A percentile compares a stretch with the other conserved stretches of the same genome.
These are phyloP conservation scores for Stemphylium vesicarium DNA, from an alignment of 2,329 filamentous ascomycete species.

Conservation along the genomic window DNA sequence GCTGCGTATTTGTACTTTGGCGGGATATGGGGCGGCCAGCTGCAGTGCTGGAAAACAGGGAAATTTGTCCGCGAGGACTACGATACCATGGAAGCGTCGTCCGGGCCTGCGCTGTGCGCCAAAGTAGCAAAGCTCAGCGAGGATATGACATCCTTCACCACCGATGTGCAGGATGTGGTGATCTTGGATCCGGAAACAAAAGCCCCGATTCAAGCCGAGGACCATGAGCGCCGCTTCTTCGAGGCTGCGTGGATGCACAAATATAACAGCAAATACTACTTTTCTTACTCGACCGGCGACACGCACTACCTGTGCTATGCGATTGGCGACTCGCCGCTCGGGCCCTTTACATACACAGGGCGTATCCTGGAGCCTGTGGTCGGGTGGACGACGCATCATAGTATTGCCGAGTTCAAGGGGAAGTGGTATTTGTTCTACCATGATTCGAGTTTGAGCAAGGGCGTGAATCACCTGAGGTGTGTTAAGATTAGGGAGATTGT, in stretches of 20 bases:
- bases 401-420: slow-evolving; percentile 74
- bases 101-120: slow-evolving; percentile 64
- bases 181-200: slow-evolving; percentile 66
- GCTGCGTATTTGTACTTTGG: slow-evolving; percentile 76
- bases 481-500: slow-evolving; percentile 79
- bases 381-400: slow-evolving; percentile 84
- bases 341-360: slow-evolving; percentile 76
- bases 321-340: slow-evolving; percentile 66
- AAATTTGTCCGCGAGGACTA: slow-evolving; percentile 59
- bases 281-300: slow-evolving; percentile 79
- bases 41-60: slow-evolving; percentile 73
- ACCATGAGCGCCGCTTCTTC: slow-evolving; percentile 79
- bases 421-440: slow-evolving; percentile 80
- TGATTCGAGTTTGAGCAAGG: slow-evolving; percentile 71
- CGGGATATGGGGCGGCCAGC: slow-evolving; percentile 79
- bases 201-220: slow-evolving; percentile 66
- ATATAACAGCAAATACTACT: slow-evolving; percentile 72
- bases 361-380: slow-evolving; percentile 76
- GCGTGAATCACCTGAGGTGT: slow-evolving; percentile 72
- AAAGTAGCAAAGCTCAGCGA: slow-evolving; percentile 68
- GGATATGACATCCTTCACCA: slow-evolving; percentile 70
- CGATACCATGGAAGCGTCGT: slow-evolving; percentile 35
- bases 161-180: slow-evolving; percentile 63
- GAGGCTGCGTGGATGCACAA: slow-evolving; percentile 84
- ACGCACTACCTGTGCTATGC: slow-evolving; percentile 77